A percentile compares a stretch with the other conserved stretches of the same genome.
Evolutionary conservation across 305 asterid genomes (phyloP).

Genomic region (Fraxinus xanthoxyloides): DNA sequence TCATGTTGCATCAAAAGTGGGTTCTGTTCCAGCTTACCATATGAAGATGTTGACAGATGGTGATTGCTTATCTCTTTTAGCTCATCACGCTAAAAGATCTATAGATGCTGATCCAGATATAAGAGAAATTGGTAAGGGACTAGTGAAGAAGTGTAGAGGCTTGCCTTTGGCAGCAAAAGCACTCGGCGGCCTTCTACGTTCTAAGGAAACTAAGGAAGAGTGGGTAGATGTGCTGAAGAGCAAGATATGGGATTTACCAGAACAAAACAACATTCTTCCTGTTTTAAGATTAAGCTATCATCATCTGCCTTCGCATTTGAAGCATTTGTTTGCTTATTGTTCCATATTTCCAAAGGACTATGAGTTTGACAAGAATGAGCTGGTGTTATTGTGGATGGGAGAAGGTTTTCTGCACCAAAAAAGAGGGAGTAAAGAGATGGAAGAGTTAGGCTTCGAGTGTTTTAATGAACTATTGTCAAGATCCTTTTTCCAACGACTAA

Average conservation of each 20-base stretch:
- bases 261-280: constrained; percentile 36
- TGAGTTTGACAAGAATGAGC: constrained; percentile 48
- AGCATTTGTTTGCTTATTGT: constrained; percentile 53
- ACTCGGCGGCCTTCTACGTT: constrained; percentile 48
- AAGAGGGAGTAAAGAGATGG: constrained; percentile 26
- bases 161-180: constrained; percentile 67
- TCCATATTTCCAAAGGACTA: constrained; percentile 60
- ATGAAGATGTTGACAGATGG: constrained; percentile 39
- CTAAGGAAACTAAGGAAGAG: constrained; percentile 41
- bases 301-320: constrained; percentile 52
- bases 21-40: constrained; percentile 43
- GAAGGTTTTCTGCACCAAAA: constrained; percentile 41
- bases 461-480: constrained; percentile 60
- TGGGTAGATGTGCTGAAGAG: constrained; percentile 51
- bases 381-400: constrained; percentile 50
- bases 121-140: constrained; percentile 35
- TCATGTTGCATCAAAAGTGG: constrained; percentile 43
- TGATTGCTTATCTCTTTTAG: constrained; percentile 40
- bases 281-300: constrained; percentile 49
- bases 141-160: constrained; percentile 56
- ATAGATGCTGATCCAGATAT: constrained; percentile 28
- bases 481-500: constrained; percentile 55
- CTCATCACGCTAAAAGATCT: constrained; percentile 39
- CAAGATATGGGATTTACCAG: constrained; percentile 48
- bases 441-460: constrained; percentile 35